Evolutionary conservation across 257 asterid species (phyloP).

Genomic region (Jacaranda copaia): DNA sequence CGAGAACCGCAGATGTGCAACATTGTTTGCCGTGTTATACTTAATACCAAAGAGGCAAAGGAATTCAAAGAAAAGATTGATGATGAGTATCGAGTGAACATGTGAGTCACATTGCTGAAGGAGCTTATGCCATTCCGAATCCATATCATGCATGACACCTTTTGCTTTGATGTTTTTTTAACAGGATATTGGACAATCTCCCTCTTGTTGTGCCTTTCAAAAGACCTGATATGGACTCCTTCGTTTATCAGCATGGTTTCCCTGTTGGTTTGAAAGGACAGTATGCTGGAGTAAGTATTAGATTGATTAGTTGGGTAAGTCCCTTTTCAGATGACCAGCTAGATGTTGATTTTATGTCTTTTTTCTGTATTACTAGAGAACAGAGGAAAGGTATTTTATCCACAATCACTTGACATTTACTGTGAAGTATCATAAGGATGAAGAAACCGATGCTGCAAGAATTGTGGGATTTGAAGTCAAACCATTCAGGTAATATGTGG

Average conservation of each 20-base stretch:
- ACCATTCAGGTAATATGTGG: conserved; percentile 65
- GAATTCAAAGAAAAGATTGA: conserved; percentile 69
- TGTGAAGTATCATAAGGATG: conserved; percentile 83
- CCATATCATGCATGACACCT: conserved; percentile 23
- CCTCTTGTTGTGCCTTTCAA: conserved; percentile 85
- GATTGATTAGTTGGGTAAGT: conserved; percentile 22
- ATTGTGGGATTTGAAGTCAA: conserved; percentile 90
- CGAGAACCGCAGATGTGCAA: conserved; percentile 67
- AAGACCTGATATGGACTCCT: conserved; percentile 66
- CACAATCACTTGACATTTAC: conserved; percentile 79
- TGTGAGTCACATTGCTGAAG: conserved; percentile 43
- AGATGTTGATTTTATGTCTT: conserved; percentile 34
- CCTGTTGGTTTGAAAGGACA: conserved; percentile 82
- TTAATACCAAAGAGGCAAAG: conserved; percentile 58
- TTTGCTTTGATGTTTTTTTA: conserved; percentile 30
- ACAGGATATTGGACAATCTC: conserved; percentile 92
- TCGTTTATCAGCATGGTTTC: conserved; percentile 80
- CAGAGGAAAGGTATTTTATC: conserved; percentile 79
- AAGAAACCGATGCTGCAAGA: conserved; percentile 74
- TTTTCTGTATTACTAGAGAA: conserved; percentile 50
- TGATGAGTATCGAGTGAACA: conserved; percentile 72
- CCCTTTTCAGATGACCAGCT: conserved; percentile 16
- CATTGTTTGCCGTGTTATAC: conserved; percentile 49
- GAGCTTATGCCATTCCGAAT: conserved; percentile 15
- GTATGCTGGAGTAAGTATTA: conserved; percentile 80